Base-by-base conservation (phyloP, 805 yeast species). In the Kodamaea kakaduensis region DNA sequence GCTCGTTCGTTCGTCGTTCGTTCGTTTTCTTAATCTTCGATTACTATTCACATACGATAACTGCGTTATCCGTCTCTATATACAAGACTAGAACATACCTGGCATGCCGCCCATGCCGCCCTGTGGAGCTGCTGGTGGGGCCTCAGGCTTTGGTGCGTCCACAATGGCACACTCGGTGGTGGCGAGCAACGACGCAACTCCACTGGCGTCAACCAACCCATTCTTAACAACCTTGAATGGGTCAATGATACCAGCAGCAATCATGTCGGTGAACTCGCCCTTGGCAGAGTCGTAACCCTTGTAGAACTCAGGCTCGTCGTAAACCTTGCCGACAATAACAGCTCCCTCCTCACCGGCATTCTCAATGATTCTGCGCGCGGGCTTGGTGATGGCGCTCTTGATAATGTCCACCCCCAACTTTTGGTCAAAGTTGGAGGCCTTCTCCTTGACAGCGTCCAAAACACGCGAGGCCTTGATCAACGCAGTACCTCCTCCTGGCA, bases 401-500 rank as follows among this genome's bases (percentile, higher is more conserved):
- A 93, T 89, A 65, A 88, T 86, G 49, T 85, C 85, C 46, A 93
- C 94, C 68, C 98, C 98, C 47, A 90, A 77, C 68, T 84, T 85
- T 69, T 89, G 96, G 71, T 93, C 97, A 57, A 93, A 93, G 79
- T 93, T 93, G 19, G 45, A 58, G 31, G 70, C 69, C 22, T 73
- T 83, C 44, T 84, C 76, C 62, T 78, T 72, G 45, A 85, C 79
- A 15, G 62, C 70, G 46, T 78, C 87, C 54, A 93, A 75, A 44
- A 80, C 63, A 51, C 78, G 73, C 36, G 94, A 77, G 34, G 97
- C 97, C 77, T 93, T 93, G 56, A 87, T 75, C 58, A 93, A 75
- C 40, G 98, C 98, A 48, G 97, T 87, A 69, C 98, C 98, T 64
- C 98, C 98, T 71, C 98, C 98, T 58, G 98, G 98, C 49, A 93